A percentile compares a stretch with the other conserved stretches of the same genome.
phyloP scores from a whole-genome alignment of 495 filamentous ascomycete species.

The Xylaria cubensis region DNA sequence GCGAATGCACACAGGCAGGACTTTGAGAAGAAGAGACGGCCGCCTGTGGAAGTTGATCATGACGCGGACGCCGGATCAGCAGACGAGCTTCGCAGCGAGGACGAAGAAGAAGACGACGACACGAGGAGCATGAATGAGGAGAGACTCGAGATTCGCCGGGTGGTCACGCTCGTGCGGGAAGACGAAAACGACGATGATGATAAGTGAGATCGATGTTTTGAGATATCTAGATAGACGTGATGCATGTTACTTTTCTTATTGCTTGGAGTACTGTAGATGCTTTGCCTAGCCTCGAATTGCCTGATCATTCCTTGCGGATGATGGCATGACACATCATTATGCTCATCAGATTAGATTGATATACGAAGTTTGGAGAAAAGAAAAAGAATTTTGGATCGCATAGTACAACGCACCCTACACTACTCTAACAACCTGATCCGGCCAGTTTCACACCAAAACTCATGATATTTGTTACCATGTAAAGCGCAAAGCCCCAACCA shows the following conservation, averaged over 20 bases:
- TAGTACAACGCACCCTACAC: background rate
- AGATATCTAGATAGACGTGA: background rate
- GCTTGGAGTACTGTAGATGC: background rate
- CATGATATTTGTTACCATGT: too few species aligned
- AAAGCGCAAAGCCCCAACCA: too few species aligned
- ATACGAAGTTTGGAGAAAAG: background rate
- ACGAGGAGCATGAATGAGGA: constrained; percentile 39
- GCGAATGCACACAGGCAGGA: constrained; percentile 83
- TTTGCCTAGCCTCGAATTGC: background rate
- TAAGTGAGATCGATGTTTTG: background rate
- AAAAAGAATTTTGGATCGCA: background rate
- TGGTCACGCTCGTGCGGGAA: constrained; percentile 27
- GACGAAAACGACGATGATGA: constrained; percentile 26
- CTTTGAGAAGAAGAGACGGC: constrained; percentile 75
- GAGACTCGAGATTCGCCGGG: constrained; percentile 33
- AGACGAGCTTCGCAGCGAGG: constrained; percentile 36
- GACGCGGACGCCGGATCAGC: constrained; percentile 16
- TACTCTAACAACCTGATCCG: too few species aligned
- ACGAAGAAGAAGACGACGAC: constrained; percentile 49
- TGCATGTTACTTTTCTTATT: background rate
- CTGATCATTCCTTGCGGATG: background rate
- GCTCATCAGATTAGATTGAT: background rate
- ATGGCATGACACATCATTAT: background rate
- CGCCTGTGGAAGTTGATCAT: constrained; percentile 28
- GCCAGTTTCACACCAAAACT: too few species aligned